Base-by-base conservation (phyloP, 306 rosid species). In the Cucurbita maxima region DNA sequence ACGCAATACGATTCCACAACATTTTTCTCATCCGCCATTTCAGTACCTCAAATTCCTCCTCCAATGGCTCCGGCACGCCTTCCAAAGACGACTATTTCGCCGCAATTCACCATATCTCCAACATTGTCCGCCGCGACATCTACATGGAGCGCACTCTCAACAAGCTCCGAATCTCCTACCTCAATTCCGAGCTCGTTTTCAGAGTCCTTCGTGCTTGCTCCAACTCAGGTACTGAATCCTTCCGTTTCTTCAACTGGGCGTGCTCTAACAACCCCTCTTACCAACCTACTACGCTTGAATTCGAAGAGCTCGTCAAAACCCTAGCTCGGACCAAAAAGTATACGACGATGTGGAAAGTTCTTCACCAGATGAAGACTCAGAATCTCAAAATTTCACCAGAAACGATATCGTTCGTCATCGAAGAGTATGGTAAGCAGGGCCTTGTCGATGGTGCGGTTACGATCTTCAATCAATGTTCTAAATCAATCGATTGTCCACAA, bases 241-340 rank as follows among this genome's bases (percentile, higher is more conserved):
- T 88, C 76, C 96, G 96, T 40, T 93, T 93, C 87, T 93, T 93
- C 89, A 86, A 88, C 57, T 93, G 98, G 98, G 98, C 90, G 3
- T 90, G 84, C 30, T 47, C 93, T 43, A 79, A 79, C 62, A 82
- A 78, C 78, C 86, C 96, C 13, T 36, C 79, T 50, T 90, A 90
- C 83, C 52, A 72, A 4, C 98, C 98, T 8, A 93, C 96, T 41
- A 84, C 96, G n/a, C 76, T 90, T 18, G 98, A 93, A 51, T 81
- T 86, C 81, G 96, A 93, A 76, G 90, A 93, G 83, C 92, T 93
- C 77, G 78, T 83, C 76, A 85, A 81, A 43, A 87, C 81, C 61
- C 96, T 93, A 18, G 90, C 96, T 3, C 76, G 83, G 6, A 48
- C 93, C 77, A 87, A 81, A 62, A 87, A 84, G 30, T 90, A 84